Evolutionary conservation across 2,329 filamentous ascomycete genomes (phyloP).

Genomic region (Setomelanomma holmii): DNA sequence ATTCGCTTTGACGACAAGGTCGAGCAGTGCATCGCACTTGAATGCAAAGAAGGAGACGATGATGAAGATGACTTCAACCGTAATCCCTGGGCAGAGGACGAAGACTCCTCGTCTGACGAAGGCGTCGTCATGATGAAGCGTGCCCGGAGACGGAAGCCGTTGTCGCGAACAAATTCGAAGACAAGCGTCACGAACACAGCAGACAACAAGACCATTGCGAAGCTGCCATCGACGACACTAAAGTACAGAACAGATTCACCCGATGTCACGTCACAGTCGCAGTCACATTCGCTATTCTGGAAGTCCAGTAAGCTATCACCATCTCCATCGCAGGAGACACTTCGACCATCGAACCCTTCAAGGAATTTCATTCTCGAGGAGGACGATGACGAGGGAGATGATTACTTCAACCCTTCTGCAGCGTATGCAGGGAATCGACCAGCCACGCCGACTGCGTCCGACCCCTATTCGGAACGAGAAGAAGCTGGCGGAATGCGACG

Average conservation of each 20-base stretch:
- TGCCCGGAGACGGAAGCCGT: conserved; percentile 56
- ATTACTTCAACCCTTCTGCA: conserved; percentile 53
- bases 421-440: conserved; percentile 45
- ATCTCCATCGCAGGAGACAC: conserved; percentile 82
- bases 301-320: conserved; percentile 64
- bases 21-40: conserved; percentile 92
- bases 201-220: conserved; percentile 86
- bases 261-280: conserved; percentile 65
- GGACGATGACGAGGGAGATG: conserved; percentile 59
- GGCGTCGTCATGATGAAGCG: conserved; percentile 83
- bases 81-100: conserved; percentile 49
- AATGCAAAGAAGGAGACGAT: conserved; percentile 80
- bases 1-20: conserved; percentile 98
- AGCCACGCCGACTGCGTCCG: conserved; percentile 44
- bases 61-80: conserved; percentile 59
- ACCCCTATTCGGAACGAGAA: conserved; percentile 27
- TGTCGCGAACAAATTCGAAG: conserved; percentile 62
- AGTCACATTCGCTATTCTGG: conserved; percentile 53
- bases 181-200: conserved; percentile 59
- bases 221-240: conserved; percentile 83
- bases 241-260: conserved; percentile 83
- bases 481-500: conserved; percentile 68
- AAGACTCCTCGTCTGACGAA: conserved; percentile 71
- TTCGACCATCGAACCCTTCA: conserved; percentile 73
- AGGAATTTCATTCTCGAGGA: conserved; percentile 70